A percentile compares a stretch with the other conserved stretches of the same genome.
Evolutionary conservation across 192 early-diverging fungal genomes (phyloP).

Genomic region (Phlyctochytrium planicorne): DNA sequence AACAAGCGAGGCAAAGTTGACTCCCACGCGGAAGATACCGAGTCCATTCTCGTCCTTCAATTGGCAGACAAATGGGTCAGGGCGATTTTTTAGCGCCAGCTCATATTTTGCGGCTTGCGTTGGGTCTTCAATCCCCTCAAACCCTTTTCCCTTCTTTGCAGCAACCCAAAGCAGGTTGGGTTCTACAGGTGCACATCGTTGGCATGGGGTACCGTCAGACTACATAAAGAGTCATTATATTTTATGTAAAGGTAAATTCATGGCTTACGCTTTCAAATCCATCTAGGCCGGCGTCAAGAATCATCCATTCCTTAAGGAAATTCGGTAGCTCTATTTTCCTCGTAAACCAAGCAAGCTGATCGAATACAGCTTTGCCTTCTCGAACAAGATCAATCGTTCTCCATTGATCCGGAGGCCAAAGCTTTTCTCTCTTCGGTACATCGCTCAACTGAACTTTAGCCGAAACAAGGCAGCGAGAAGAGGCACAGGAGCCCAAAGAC

Average conservation of each 20-base stretch:
- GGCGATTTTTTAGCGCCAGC: slow-evolving; percentile 41
- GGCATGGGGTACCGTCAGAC: slow-evolving; percentile 25
- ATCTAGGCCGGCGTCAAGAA: slow-evolving; percentile 19
- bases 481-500: too few relatives aligned
- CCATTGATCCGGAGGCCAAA: too few relatives aligned
- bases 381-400: slow-evolving; percentile 33
- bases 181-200: slow-evolving; percentile 37
- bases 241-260: not conserved
- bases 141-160: slow-evolving; percentile 13
- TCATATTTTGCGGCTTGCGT: slow-evolving; percentile 42
- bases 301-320: slow-evolving; percentile 36
- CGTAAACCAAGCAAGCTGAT: slow-evolving; percentile 44
- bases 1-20: slow-evolving; percentile 39
- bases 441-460: too few relatives aligned
- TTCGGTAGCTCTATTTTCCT: slow-evolving; percentile 27
- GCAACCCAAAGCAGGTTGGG: slow-evolving; percentile 37
- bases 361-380: slow-evolving; percentile 33
- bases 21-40: slow-evolving; percentile 34
- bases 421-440: too few relatives aligned
- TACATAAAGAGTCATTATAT: slow-evolving; percentile 6
- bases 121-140: slow-evolving; percentile 39
- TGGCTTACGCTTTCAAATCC: slow-evolving; percentile 4
- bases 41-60: slow-evolving; percentile 12
- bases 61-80: slow-evolving; percentile 39
- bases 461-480: too few relatives aligned